Conservation (phyloP, 169 alveolate genomes). For the Cystoisospora suis region DNA sequence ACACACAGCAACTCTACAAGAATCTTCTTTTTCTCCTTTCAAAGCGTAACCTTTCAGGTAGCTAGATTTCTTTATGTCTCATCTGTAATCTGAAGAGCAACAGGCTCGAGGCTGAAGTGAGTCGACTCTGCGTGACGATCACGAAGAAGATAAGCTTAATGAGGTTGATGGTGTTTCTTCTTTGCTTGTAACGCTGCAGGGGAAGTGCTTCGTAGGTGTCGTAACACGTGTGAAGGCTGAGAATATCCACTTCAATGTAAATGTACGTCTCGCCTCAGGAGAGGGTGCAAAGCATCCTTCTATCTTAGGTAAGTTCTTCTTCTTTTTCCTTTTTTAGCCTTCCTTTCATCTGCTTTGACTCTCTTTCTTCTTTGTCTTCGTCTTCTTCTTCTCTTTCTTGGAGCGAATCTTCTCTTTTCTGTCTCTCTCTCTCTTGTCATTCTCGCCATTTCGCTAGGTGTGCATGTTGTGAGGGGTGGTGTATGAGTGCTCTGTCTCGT, state of each 20-base stretch:
- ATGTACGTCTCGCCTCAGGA: conserved; percentile 63
- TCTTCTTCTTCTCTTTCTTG: neutral
- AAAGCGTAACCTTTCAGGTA: too few species aligned
- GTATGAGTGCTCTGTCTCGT: too few species aligned
- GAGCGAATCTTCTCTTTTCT: too few species aligned
- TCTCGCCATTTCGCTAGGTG: too few species aligned
- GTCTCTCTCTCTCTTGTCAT: neutral
- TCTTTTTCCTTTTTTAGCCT: neutral
- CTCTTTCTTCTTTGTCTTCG: neutral
- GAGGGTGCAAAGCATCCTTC: conserved; percentile 62
- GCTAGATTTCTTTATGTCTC: too few species aligned
- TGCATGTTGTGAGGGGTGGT: too few species aligned
- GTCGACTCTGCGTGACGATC: too few species aligned
- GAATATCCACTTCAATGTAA: conserved; percentile 46
- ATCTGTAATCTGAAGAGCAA: too few species aligned
- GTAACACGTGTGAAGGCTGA: conserved; percentile 62
- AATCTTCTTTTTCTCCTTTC: too few species aligned
- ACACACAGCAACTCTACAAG: too few species aligned
- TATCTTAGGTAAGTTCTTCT: conserved; percentile 42
- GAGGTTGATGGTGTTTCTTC: neutral
- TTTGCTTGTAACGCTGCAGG: conserved; percentile 36
- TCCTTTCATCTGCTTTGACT: neutral
- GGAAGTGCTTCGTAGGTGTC: conserved; percentile 64
- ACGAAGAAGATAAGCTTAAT: too few species aligned
- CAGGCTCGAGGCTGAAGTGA: too few species aligned